Evolutionary conservation across 2,329 filamentous ascomycete species (phyloP), one percentile per base, ranked within the genome.

Genomic region (Exophiala spinifera): DNA sequence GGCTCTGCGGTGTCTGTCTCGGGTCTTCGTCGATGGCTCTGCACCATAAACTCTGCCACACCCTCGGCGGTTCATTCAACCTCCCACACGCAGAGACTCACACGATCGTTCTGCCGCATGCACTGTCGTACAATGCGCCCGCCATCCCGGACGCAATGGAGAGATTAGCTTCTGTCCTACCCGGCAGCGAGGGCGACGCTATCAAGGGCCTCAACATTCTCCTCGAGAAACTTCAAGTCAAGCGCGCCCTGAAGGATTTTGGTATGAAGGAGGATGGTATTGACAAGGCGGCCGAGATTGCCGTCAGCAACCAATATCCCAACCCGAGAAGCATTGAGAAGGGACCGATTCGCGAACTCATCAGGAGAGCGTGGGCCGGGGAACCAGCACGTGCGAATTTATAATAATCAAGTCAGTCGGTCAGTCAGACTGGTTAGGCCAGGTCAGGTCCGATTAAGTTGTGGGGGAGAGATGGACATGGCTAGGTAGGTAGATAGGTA

Each of bases 11-110:
- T 28, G 77, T 74, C 20, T 84, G 80, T 61, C 73, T 86, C 1
- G 83, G 82, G 4, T 78, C 72, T 54, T 79, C 82, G 2, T 77
- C 77, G 49, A 86, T 86, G 81, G 77, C 81, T 2, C 75, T 87
- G 13, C 84, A 87, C 64, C 84, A 87, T 68, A 87, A 87, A 65
- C 76, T 87, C 1, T 86, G 83, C 69, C 84, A 87, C 64, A 81
- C 80, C 0, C 72, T 86, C 1, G 84, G 83, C 20, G 84, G 84
- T 6, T 79, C 75, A 61, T 84, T 86, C 67, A 78, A 80, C 57
- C 74, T 87, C 5, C 82, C 84, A 0, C 83, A 87, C 56, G 81
- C 83, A 1, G 82, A 86, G 65, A 86, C 83, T 0, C 84, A 87
- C 62, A 82, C 82, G 0, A 78, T 82, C 28, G 76, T 86, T 1